Conservation (phyloP, 148 eudicot genomes). For the Amaranthus palmeri region DNA sequence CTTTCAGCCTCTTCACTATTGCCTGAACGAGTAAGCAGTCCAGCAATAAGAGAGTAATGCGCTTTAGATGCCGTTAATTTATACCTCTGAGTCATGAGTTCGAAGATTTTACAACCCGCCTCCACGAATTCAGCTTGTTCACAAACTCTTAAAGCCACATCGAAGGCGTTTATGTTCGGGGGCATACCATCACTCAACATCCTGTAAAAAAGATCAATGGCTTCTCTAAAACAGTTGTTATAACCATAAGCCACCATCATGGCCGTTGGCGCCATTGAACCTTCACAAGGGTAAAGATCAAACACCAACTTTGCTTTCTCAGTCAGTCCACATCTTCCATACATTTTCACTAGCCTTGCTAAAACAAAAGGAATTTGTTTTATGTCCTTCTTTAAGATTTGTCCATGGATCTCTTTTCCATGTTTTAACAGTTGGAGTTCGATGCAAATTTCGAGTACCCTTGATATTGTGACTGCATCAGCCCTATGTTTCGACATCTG, state of each 20-base stretch:
- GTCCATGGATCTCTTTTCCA: conserved; percentile 76
- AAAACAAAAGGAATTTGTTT: conserved; percentile 46
- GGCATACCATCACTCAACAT: conserved; percentile 41
- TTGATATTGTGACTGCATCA: conserved; percentile 56
- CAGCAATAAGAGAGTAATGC: conserved; percentile 46
- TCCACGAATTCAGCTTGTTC: conserved; percentile 65
- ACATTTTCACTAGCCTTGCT: conserved; percentile 56
- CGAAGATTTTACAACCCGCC: conserved; percentile 52
- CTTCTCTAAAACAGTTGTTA: conserved; percentile 36
- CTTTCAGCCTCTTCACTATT: conserved; percentile 51
- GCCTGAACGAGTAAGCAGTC: conserved; percentile 48
- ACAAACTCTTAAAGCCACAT: conserved; percentile 46
- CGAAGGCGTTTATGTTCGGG: conserved; percentile 49
- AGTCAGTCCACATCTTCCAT: conserved; percentile 55
- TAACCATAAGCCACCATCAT: conserved; percentile 63
- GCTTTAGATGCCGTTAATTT: conserved; percentile 40
- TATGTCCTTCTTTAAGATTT: conserved; percentile 52
- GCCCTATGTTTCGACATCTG: conserved; percentile 67
- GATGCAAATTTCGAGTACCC: conserved; percentile 48
- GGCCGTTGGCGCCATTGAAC: conserved; percentile 56
- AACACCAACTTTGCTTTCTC: conserved; percentile 53
- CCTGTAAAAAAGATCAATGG: conserved; percentile 42
- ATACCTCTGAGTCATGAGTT: conserved; percentile 46
- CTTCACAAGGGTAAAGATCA: conserved; percentile 43
- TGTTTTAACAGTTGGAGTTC: conserved; percentile 42